Base-by-base conservation (phyloP, 2,329 filamentous ascomycete genomes). In the Colletotrichum somersetense region DNA sequence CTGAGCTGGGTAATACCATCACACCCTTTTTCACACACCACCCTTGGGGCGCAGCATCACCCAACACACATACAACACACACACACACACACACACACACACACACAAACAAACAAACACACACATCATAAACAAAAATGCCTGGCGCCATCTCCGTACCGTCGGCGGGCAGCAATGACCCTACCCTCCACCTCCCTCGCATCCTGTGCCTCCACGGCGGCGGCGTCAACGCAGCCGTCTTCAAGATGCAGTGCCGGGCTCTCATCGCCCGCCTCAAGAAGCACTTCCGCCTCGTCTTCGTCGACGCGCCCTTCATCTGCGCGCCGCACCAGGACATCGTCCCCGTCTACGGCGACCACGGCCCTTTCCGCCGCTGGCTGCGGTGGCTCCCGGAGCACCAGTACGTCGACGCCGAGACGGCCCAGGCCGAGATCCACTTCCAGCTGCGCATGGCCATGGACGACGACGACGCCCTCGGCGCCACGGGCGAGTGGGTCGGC, bases 131-230 rank as follows among this genome's bases (percentile, higher is more conserved):
- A 48, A 69, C 23, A 7, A 64, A n/a, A 48, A 72, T 72, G 69
- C 69, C 69, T 26, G 64, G 69, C 59, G 69, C 69, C 23, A 72
- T 66, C 16, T 20, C 59, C 33, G 11, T 48, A 18, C 58, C 58
- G 26, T 35, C 59, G 53, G 66, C 66, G 59, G 69, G 46, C 20
- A 65, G 46, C 20, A 35, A 59, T 38, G 72, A 75, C 62, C 61
- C 69, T 5, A 71, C 72, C 33, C 74, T 72, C 20, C 65, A 75
- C 71, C 83, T 86, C 38, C 92, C 92, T 3, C 91, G 92, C 71
- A 89, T 95, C 75, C 90, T 95, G 75, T 95, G 92, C 81, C 89
- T 95, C n/a, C 93, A 95, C 80, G 93, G 93, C 78, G 93, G 92
- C 76, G 93, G 93, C 73, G 90, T 91, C 74, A 94, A 92, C 77